A percentile compares a stretch with the other conserved stretches of the same genome.
These are phyloP conservation scores for Leishmania guyanensis DNA, from an alignment of 208 protist genomes.

Conservation along the genomic window DNA sequence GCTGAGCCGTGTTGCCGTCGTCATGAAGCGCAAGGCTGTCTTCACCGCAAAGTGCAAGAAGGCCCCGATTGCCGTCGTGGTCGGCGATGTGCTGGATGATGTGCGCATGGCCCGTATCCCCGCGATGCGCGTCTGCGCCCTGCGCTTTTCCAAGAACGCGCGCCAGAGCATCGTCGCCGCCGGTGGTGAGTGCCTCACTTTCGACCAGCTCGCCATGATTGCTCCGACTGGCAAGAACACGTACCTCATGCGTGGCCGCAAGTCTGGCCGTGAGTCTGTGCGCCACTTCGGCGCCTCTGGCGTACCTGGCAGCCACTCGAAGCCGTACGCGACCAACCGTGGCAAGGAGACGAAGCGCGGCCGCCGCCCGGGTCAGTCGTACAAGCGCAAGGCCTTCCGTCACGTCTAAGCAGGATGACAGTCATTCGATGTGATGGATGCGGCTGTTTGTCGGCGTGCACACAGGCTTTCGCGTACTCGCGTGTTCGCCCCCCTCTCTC, in stretches of 20 bases:
- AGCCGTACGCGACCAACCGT: constrained; percentile 85
- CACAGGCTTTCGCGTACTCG: neutral
- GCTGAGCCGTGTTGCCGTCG: constrained; percentile 94
- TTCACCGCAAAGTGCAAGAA: constrained; percentile 81
- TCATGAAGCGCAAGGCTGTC: constrained; percentile 91
- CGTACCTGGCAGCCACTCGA: constrained; percentile 89
- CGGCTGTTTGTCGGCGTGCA: neutral
- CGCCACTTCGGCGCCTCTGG: constrained; percentile 99
- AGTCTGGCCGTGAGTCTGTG: constrained; percentile 94
- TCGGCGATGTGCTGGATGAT: constrained; percentile 99
- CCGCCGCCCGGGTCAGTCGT: constrained; percentile 90
- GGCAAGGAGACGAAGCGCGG: constrained; percentile 95
- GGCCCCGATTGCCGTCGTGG: constrained; percentile 96
- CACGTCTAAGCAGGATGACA: constrained; percentile 51
- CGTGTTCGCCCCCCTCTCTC: neutral
- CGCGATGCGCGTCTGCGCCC: constrained; percentile 97
- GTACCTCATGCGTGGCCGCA: constrained; percentile 97
- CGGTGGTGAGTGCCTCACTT: constrained; percentile 99
- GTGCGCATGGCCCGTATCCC: constrained; percentile 96
- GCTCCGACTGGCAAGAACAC: constrained; percentile 97
- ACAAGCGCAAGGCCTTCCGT: constrained; percentile 79
- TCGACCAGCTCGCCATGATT: constrained; percentile 97
- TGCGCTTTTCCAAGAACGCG: constrained; percentile 98
- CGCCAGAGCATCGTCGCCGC: constrained; percentile 98
- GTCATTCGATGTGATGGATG: constrained; percentile 26